Percentiles rank a stretch among this genome's conserved stretches.
Evolutionary conservation across 2,329 filamentous ascomycete species (phyloP).

Genomic region (Stachybotrys chartarum): DNA sequence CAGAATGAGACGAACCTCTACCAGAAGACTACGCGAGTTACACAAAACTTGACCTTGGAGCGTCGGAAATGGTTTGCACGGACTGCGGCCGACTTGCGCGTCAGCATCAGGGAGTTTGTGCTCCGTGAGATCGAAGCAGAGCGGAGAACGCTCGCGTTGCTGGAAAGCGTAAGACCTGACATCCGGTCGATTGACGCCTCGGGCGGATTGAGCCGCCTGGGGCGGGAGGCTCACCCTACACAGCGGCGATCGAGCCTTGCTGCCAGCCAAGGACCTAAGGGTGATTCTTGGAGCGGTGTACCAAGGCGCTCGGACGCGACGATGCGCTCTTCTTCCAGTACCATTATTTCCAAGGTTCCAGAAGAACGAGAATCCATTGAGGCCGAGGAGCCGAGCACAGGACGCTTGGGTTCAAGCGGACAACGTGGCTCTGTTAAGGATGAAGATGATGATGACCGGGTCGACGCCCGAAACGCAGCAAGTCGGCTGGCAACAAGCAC

Average conservation of each 20-base stretch:
- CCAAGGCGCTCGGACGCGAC: conserved; percentile 75
- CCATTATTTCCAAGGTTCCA: conserved; percentile 55
- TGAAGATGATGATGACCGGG: conserved; percentile 85
- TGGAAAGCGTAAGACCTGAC: conserved; percentile 91
- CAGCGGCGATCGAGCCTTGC: conserved; percentile 68
- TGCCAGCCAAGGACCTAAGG: conserved; percentile 89
- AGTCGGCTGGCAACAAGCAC: conserved; percentile 91
- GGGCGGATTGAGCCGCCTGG: conserved; percentile 82
- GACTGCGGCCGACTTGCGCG: conserved; percentile 75
- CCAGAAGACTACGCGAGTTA: conserved; percentile 83
- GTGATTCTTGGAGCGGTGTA: conserved; percentile 97
- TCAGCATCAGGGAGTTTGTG: conserved; percentile 85
- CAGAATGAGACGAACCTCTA: conserved; percentile 74
- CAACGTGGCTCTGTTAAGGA: conserved; percentile 55
- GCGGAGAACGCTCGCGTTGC: conserved; percentile 78
- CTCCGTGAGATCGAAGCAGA: conserved; percentile 94
- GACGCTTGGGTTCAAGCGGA: conserved; percentile 29
- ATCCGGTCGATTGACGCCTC: conserved; percentile 88
- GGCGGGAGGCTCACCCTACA: conserved; percentile 78
- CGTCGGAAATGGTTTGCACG: conserved; percentile 85
- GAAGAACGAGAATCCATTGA: conserved; percentile 53
- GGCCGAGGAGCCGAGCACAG: conserved; percentile 26
- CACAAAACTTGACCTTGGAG: conserved; percentile 79
- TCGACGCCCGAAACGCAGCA: conserved; percentile 93
- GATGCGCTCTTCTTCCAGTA: conserved; percentile 69